Base-by-base conservation (phyloP, 768 basidiomycete genomes). In the Amanita subjunquillea region DNA sequence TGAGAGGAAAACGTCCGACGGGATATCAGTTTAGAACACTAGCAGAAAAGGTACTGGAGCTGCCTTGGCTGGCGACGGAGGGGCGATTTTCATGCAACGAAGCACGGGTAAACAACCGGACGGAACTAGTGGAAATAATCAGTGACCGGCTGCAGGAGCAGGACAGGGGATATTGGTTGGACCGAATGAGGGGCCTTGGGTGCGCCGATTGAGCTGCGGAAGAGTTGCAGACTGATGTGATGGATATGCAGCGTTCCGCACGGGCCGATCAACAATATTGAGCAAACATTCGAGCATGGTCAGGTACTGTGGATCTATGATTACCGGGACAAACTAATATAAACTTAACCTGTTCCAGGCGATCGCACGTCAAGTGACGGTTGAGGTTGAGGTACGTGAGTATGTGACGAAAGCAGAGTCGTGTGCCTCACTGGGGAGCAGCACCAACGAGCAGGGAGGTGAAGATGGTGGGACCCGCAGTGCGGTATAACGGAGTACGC, bases 181-280 rank as follows among this genome's bases (percentile, higher is more conserved):
- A 76, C 55, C 72, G 72, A 45, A 77, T 97, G 57, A 81, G 72
- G 39, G 94, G 91, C 4, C 69, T 85, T 30, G 93, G 92, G 85
- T 91, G 64, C 50, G 79, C 68, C n/a, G 10, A 53, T 39, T 37
- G 43, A 48, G 27, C 39, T 55, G 39, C 32, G 45, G 22, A 22
- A 10, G 17, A 17, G 5, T 7, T 39, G 46, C n/a, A 12, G 12
- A 34, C 38, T 29, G 38, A 44, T 48, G 20, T 48, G 46, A 48
- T 44, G 30, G 39, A 41, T 40, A 39, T 57, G 17, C 56, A 89
- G 86, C 9, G 81, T 91, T 23, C 89, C 90, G 6, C 85, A 86
- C 66, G 89, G 87, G 29, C 94, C 94, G 15, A 95, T 97, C 70
- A 96, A 96, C 64, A 85, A 90, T 58, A 90, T 97, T 55, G 63